Evolutionary conservation across 345 rosid species (phyloP), one percentile per base, ranked within the genome.

Genomic region (Euphorbia lathyris): DNA sequence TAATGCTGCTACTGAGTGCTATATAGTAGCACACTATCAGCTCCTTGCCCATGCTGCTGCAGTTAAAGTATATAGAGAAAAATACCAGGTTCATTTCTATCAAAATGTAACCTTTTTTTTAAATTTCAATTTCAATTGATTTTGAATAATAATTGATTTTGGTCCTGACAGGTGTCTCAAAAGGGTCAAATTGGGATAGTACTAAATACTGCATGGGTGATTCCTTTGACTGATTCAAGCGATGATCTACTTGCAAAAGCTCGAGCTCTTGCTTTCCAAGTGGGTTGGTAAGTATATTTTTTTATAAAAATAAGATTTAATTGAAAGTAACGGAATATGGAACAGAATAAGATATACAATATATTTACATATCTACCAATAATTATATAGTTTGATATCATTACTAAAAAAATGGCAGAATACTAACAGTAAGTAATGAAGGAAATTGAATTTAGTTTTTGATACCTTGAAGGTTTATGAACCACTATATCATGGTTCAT

Each of bases 101-200:
- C n/a, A n/a, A n/a, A n/a, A n/a, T n/a, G n/a, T n/a, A n/a, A n/a
- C n/a, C n/a, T n/a, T n/a, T n/a, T n/a, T 14, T 48, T 2, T 6
- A 19, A 10, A 48, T 0, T 48, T 48, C 3, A 19, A 14, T 2
- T 19, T 4, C 1, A 5, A 48, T 48, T 48, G 3, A 10, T 1
- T 40, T 40, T 40, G 12, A 7, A 4, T 10, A 40, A 4, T 1
- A 12, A 40, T 4, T 4, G 12, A 40, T 51, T 20, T 20, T 20
- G 9, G 25, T 19, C 57, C 17, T 19, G 3, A 9, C 0, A 59
- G 64, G 19, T 6, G 7, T 29, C 42, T 59, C 64, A 59, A 59
- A 59, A 59, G n/a, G 64, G 64, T 59, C 40, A 59, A 59, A 59
- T 59, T 32, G 64, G 64, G n/a, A 59, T 59, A 22, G 3, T 42